Base-by-base conservation (phyloP, 495 filamentous ascomycete genomes). In the Annulohypoxylon maeteangense region DNA sequence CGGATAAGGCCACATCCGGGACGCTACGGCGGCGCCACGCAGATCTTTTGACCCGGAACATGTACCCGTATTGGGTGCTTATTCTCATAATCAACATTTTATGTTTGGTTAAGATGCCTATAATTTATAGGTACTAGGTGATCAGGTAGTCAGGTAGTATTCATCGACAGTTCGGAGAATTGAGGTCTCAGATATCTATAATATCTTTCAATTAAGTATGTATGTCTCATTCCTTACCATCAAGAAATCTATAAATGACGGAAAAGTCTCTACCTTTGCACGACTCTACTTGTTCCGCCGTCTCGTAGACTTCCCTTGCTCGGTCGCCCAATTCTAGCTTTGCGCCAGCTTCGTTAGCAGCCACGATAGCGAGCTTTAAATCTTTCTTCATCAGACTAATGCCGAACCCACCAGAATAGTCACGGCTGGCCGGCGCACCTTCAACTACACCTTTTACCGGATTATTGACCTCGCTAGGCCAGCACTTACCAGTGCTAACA, bases 401-500 rank as follows among this genome's bases (percentile, higher is more conserved):
- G 7, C 93, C 93, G 70, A 97, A 97, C 0, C 94, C 94, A 14
- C 93, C 93, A 14, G 85, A 80, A 68, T 96, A 98, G 7, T 88
- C 92, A 20, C 88, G 86, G 40, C 83, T 85, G 0, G 94, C 90
- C 1, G 93, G 92, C 1, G 93, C 86, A 6, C 84, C 86, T 42
- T 90, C 87, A 7, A 92, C 84, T 0, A 95, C 92, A n/a, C 92
- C 93, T 42, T 92, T 91, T 8, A 97, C 92, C 0, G 94, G 94
- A 74, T 98, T 98, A 76, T 98, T 98, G 48, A 94, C 79, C 77
- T 97, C 94, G 65, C 89, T 93, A 7, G 93, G 92, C 94, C 94
- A 98, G 84, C 93, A 97, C 56, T 86, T 89, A 36, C 94, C 94
- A 1, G 92, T 96, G 51, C 90, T 92, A 18, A 90, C 87, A 76